Conservation (phyloP, 1,139 yeast species). For the Suhomyces anneliseae region DNA sequence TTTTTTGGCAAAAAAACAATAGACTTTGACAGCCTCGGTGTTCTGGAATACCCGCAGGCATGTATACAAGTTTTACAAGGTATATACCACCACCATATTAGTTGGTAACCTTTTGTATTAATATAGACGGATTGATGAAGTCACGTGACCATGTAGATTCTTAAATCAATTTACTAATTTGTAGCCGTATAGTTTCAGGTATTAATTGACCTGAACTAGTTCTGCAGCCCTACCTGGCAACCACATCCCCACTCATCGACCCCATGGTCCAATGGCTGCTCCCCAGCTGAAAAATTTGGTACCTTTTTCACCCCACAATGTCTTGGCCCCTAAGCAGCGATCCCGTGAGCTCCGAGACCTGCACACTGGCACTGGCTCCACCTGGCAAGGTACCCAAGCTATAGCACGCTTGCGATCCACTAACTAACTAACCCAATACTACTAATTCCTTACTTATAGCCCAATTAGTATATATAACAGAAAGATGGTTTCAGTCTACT, state of each 20-base stretch:
- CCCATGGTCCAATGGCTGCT: no score
- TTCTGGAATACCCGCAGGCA: background rate
- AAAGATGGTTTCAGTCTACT: conserved; percentile 43
- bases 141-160: background rate
- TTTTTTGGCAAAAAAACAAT: no score
- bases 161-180: background rate
- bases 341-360: no score
- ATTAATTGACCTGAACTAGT: no score
- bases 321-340: no score
- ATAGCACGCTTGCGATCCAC: background rate
- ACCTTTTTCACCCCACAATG: no score
- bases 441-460: background rate
- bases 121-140: background rate
- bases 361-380: background rate
- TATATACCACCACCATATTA: no score
- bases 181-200: background rate
- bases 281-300: no score
- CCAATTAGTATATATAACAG: no score
- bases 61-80: background rate
- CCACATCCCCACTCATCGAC: no score
- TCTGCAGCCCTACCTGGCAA: no score
- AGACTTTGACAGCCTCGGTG: no score
- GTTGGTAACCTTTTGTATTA: background rate
- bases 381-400: background rate
- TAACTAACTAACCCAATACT: background rate